Evolutionary conservation across 2,329 filamentous ascomycete genomes (phyloP), one percentile per base, ranked within the genome.

Genomic region (Trichoderma gracile): DNA sequence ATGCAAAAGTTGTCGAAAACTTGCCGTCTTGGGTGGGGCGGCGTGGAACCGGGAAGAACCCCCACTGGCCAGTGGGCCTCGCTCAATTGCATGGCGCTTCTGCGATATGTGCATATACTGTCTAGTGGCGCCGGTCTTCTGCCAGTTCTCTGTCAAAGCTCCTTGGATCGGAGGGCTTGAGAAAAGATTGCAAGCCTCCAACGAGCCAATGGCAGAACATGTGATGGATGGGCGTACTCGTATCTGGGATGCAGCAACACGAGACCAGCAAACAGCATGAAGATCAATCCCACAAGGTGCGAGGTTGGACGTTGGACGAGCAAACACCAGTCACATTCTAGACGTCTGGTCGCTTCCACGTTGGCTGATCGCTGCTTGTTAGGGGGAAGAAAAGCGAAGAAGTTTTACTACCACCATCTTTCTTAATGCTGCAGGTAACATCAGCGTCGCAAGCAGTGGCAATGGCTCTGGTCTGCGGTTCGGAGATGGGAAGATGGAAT

Each of bases 91-190:
- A 60, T 53, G 55, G 33, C 62, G 42, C 15, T 19, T 59, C 19
- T 47, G 40, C 42, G 49, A 43, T 60, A 46, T 55, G 55, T 61
- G 63, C 63, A 61, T 49, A 45, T 65, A 65, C 56, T 65, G 50
- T 61, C 56, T 54, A 65, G 56, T 65, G 56, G 63, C 56, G 56
- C 43, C 19, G 9, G 43, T 23, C 33, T 33, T 7, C 30, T 33
- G 30, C 30, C 27, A 38, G 30, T 46, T 15, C 10, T 27, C 21
- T 40, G 15, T 55, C 55, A 49, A 61, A 47, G 33, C 63, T 65
- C 63, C 63, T 60, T 42, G 49, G 33, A 45, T 61, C 56, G 61
- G 61, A 53, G 63, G 33, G 42, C n/a, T 5, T 12, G 17, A 40
- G 42, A 33, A 59, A 59, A 59, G 19, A 27, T 46, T 64, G 54